Evolutionary conservation across 306 rosid genomes (phyloP), one percentile per base, ranked within the genome.

Genomic region (Castanopsis chinensis): DNA sequence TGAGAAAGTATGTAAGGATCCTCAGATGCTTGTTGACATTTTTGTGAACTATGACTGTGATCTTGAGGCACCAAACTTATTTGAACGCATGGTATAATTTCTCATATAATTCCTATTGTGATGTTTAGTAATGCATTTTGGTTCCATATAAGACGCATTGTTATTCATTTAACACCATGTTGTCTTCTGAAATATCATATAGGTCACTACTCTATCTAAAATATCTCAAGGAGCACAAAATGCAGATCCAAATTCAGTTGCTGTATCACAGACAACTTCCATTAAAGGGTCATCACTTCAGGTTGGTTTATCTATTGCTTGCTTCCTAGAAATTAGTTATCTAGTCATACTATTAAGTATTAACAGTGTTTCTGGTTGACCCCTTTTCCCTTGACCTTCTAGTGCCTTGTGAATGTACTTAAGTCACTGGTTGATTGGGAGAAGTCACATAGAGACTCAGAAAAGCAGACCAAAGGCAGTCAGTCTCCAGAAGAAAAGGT

Each of bases 41-140:
- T 96, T 93, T 81, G 98, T 96, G 86, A 96, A 96, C 89, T 96
- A 96, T 83, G 99, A 96, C 81, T 96, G 99, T 89, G 99, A 93
- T 90, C 96, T 96, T 74, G 96, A 96, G 88, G 98, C 98, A n/a
- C 96, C 98, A 60, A 96, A 96, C 82, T 87, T 96, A 86, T 96
- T 96, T 90, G 99, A 96, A 86, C 90, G 98, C 81, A 91, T 88
- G 99, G 99, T 96, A 90, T 78, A 73, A 74, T 75, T 77, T 76
- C 37, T 54, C 70, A 20, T 43, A 49, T 23, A 35, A 19, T 76
- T 80, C 71, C 51, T 80, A 43, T 69, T 76, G 60, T 78, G 73
- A 59, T 64, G 73, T 81, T 61, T 55, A 79, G 25, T 75, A 74
- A 64, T 41, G 27, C 59, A 71, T 76, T 76, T 64, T 53, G 19